phyloP scores from a whole-genome alignment of 2,329 filamentous ascomycete species.

The Trichoderma brevicompactum region DNA sequence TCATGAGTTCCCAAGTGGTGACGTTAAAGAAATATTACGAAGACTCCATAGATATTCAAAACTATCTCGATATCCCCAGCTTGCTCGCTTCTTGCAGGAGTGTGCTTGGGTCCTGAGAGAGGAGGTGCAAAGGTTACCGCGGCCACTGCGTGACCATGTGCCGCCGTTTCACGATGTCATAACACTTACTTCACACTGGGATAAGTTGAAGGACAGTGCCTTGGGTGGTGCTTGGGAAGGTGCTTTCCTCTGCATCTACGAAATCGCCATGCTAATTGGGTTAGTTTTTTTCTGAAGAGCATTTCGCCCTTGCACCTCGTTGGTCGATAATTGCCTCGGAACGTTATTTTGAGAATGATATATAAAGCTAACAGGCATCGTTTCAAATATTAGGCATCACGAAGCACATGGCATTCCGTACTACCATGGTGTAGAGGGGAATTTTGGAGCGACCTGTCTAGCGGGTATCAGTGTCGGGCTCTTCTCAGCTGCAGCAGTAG shows the following conservation, averaged over 20 bases:
- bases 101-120: background rate
- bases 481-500: conserved; percentile 47
- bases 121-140: background rate
- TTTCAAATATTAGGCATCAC: background rate
- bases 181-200: background rate
- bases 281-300: background rate
- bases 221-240: background rate
- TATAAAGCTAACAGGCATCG: background rate
- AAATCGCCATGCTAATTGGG: conserved; percentile 2
- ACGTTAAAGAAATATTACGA: background rate
- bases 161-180: background rate
- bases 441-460: conserved; percentile 33
- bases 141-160: background rate
- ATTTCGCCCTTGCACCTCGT: no score
- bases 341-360: background rate
- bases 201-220: background rate
- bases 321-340: no score
- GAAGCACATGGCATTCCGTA: background rate
- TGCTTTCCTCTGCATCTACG: conserved; percentile 9
- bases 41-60: background rate
- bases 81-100: background rate
- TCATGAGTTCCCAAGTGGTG: background rate
- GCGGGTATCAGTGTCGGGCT: conserved; percentile 52
- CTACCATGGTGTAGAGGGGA: background rate
- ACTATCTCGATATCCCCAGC: background rate